Evolutionary conservation across 148 eudicot genomes (phyloP).

Genomic region (Rhododendron kiyosumense): DNA sequence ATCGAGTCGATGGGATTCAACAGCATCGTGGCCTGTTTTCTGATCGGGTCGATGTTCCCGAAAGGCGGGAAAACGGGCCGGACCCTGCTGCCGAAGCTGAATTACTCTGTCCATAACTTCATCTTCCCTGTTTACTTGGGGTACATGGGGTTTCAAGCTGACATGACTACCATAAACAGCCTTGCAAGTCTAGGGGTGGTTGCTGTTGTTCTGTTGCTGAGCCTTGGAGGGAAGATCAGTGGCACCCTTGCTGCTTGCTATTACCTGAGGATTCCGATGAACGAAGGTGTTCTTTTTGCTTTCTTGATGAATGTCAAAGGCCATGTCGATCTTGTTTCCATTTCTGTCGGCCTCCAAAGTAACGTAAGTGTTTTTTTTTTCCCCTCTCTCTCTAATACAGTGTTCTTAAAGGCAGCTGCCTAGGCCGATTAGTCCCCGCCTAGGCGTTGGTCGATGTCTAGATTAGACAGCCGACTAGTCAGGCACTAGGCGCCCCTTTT

Average conservation of each 20-base stretch:
- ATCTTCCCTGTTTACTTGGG: slow-evolving; percentile 84
- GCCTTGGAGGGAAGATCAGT: slow-evolving; percentile 71
- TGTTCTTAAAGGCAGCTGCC: too few relatives aligned
- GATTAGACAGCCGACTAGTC: too few relatives aligned
- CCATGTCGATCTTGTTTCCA: slow-evolving; percentile 64
- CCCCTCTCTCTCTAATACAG: background rate
- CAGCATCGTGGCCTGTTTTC: slow-evolving; percentile 66
- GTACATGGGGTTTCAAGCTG: slow-evolving; percentile 75
- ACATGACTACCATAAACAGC: slow-evolving; percentile 26
- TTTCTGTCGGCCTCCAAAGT: slow-evolving; percentile 35
- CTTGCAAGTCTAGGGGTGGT: slow-evolving; percentile 26
- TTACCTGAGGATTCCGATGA: slow-evolving; percentile 59
- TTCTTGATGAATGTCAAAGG: slow-evolving; percentile 81
- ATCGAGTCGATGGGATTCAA: slow-evolving; percentile 68
- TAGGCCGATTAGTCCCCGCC: too few relatives aligned
- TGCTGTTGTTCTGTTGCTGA: slow-evolving; percentile 36
- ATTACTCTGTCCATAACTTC: slow-evolving; percentile 68
- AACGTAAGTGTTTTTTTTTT: slow-evolving; percentile 34
- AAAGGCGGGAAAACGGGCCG: slow-evolving; percentile 77
- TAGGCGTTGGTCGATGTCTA: too few relatives aligned
- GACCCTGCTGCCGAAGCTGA: slow-evolving; percentile 65
- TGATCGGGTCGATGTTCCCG: slow-evolving; percentile 75
- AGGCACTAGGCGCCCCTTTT: too few relatives aligned
- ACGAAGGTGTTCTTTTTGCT: slow-evolving; percentile 71
- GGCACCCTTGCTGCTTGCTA: slow-evolving; percentile 74